Evolutionary conservation across 2,329 filamentous ascomycete species (phyloP).

Genomic region (Trichoderma sp.): DNA sequence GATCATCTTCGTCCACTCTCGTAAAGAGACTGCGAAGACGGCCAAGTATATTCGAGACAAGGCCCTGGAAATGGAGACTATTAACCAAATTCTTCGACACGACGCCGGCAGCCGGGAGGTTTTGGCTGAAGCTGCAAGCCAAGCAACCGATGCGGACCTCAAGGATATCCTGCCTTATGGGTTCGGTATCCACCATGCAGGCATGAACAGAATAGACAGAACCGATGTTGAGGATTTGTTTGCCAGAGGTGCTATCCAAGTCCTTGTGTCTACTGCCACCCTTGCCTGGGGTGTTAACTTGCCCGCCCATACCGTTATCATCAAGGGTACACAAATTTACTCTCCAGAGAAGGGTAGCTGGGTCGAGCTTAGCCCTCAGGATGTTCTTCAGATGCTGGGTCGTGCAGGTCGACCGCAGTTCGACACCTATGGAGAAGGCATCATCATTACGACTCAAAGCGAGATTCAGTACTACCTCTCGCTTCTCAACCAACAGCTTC

Average conservation of each 20-base stretch:
- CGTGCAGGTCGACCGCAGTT: conserved; percentile 95
- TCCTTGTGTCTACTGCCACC: conserved; percentile 96
- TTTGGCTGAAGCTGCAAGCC: conserved; percentile 76
- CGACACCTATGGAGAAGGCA: conserved; percentile 96
- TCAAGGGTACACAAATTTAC: conserved; percentile 97
- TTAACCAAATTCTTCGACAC: conserved; percentile 88
- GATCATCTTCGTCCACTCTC: conserved; percentile 97
- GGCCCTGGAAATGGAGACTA: conserved; percentile 93
- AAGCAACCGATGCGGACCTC: conserved; percentile 79
- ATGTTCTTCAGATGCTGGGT: conserved; percentile 97
- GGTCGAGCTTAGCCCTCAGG: conserved; percentile 96
- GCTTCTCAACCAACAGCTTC: conserved; percentile 91
- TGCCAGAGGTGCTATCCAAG: conserved; percentile 84
- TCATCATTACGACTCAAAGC: conserved; percentile 92
- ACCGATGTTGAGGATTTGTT: conserved; percentile 95
- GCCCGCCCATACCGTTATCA: conserved; percentile 96
- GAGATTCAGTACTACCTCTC: conserved; percentile 98
- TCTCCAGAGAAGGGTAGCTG: conserved; percentile 98
- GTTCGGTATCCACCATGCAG: conserved; percentile 97
- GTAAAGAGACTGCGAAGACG: conserved; percentile 97
- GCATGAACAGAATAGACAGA: conserved; percentile 93
- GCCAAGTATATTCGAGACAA: conserved; percentile 95
- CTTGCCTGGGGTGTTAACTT: conserved; percentile 98
- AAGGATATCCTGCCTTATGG: conserved; percentile 95
- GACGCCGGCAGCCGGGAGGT: conserved; percentile 91